Evolutionary conservation across 2,329 filamentous ascomycete species (phyloP).

Genomic region (Apiospora koreana): DNA sequence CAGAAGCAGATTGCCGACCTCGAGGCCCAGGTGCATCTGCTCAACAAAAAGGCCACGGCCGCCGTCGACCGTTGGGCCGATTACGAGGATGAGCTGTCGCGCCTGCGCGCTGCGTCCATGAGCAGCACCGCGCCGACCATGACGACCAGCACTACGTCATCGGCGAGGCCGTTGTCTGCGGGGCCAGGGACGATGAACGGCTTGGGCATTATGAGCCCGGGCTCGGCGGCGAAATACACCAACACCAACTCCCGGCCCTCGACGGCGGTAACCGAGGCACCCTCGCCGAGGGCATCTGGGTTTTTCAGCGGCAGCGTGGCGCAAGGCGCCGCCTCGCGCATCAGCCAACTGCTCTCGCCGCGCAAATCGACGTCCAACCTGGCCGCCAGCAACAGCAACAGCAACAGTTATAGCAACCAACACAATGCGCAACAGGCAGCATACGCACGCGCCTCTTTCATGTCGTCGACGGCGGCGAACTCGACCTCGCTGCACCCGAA

Average conservation of each 20-base stretch:
- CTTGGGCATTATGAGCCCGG: background rate
- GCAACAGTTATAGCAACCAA: constrained; percentile 16
- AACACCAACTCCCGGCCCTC: constrained; percentile 13
- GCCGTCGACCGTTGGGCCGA: constrained; percentile 69
- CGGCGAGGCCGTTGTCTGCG: background rate
- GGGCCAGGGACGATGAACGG: background rate
- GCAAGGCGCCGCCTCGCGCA: constrained; percentile 32
- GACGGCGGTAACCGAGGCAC: constrained; percentile 14
- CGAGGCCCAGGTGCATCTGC: constrained; percentile 67
- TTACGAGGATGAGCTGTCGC: constrained; percentile 76
- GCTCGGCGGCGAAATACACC: background rate
- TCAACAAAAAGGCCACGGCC: constrained; percentile 71
- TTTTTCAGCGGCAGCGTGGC: constrained; percentile 22
- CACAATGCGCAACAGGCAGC: constrained; percentile 14
- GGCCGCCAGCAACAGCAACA: background rate
- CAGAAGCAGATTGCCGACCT: constrained; percentile 67
- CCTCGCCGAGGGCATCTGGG: constrained; percentile 28
- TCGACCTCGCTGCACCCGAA: constrained; percentile 17
- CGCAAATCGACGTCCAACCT: constrained; percentile 26
- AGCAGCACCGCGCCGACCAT: constrained; percentile 22
- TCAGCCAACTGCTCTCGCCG: constrained; percentile 30
- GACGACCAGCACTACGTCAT: constrained; percentile 5
- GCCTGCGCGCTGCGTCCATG: constrained; percentile 48
- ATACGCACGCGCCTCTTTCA: background rate
- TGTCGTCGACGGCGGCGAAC: constrained; percentile 13